phyloP scores from a whole-genome alignment of 306 rosid species.

The Alnus glutinosa region DNA sequence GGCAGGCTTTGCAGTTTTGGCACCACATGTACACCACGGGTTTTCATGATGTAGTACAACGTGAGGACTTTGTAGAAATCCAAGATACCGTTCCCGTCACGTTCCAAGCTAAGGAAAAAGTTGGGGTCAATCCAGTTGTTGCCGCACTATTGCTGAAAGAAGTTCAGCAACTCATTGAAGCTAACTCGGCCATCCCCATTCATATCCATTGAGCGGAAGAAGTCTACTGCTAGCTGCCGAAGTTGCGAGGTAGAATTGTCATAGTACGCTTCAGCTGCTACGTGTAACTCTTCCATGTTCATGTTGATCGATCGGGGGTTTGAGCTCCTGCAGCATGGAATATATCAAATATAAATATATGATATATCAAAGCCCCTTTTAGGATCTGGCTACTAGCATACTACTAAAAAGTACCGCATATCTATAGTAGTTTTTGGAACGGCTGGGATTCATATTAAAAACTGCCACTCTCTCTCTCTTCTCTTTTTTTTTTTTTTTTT shows the following conservation, averaged over 20 bases:
- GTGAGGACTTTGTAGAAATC: constrained; percentile 20
- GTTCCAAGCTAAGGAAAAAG: neutral
- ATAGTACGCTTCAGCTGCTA: constrained; percentile 12
- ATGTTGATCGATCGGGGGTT: neutral
- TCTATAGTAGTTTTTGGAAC: too few relatives aligned
- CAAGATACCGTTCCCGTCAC: neutral
- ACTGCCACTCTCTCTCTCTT: too few relatives aligned
- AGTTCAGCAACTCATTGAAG: neutral
- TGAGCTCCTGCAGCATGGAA: too few relatives aligned
- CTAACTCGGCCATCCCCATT: constrained; percentile 11
- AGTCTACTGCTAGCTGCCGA: neutral
- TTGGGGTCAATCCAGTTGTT: neutral
- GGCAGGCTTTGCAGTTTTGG: neutral
- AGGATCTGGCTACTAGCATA: too few relatives aligned
- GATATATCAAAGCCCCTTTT: too few relatives aligned
- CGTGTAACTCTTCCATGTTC: constrained; percentile 15
- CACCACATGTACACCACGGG: constrained; percentile 3
- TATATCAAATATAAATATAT: too few relatives aligned
- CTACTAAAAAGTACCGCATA: too few relatives aligned
- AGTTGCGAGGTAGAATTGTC: neutral
- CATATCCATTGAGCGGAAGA: constrained; percentile 20
- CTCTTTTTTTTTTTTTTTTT: too few relatives aligned
- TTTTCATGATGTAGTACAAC: constrained; percentile 24
- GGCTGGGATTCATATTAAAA: too few relatives aligned
- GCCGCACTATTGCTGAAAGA: constrained; percentile 2